Base-by-base conservation (phyloP, 139 green algal genomes). In the Chlorella sp. region DNA sequence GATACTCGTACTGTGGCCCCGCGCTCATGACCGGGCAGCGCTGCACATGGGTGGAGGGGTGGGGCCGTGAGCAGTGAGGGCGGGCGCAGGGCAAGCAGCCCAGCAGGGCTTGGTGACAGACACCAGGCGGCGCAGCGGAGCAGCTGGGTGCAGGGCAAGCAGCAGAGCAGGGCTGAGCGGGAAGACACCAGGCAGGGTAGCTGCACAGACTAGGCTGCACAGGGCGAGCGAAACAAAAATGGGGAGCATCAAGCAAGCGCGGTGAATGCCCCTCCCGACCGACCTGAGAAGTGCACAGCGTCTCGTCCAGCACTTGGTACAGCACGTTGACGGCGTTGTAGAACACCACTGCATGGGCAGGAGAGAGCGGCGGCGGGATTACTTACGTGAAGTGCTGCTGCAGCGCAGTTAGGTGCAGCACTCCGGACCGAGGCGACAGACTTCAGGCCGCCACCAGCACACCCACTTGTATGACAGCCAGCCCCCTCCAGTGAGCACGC, bases 241-340 rank as follows among this genome's bases (percentile, higher is more conserved):
- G n/a, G n/a, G n/a, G n/a, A n/a, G n/a, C n/a, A n/a, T n/a, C n/a
- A n/a, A n/a, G n/a, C n/a, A n/a, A n/a, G n/a, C n/a, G n/a, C n/a
- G n/a, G n/a, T n/a, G n/a, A n/a, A 51, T 51, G 44, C 9, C 44
- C 44, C 32, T 15, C 47, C 32, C 17, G 0, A 73, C 16, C 18
- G 21, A 81, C 74, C 32, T 62, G 28, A 0, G 93, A 83, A 23
- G 96, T 98, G 91, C 97, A 99, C 73, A 98, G 98, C 20, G 64
- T 80, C 86, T 99, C 97, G 28, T 92, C 92, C 63, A 99, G 88
- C 6, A 95, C 98, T 47, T 86, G 86, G 85, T 98, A 99, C 38
- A 99, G 87, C n/a, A 99, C 86, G 69, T 91, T 97, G 71, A 98
- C 89, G 9, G 98, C 96, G 80, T 99, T 99, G 93, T 97, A 99